phyloP scores from a whole-genome alignment of 345 rosid genomes.

The Salix arbutifolia region DNA sequence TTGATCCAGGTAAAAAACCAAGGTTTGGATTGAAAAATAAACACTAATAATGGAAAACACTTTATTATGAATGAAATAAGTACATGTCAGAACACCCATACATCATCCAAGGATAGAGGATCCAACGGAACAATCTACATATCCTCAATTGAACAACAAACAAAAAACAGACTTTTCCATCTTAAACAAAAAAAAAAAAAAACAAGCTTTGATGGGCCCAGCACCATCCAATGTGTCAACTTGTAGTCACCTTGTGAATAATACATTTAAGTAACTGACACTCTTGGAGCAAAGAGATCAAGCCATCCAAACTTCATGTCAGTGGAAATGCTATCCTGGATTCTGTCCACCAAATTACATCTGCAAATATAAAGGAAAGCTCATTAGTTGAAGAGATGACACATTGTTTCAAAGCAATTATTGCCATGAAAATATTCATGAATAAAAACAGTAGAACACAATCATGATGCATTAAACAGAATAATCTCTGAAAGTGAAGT shows the following conservation, averaged over 20 bases:
- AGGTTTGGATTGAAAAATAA: constrained; percentile 23
- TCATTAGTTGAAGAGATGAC: background rate
- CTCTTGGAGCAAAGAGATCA: constrained; percentile 7
- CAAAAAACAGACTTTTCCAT: constrained; percentile 18
- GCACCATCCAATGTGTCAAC: constrained; percentile 23
- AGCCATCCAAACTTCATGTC: constrained; percentile 18
- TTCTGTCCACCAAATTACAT: constrained; percentile 17
- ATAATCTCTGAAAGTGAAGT: background rate
- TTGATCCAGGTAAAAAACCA: constrained; percentile 35
- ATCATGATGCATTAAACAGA: background rate
- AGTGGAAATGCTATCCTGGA: constrained; percentile 1
- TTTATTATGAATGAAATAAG: constrained; percentile 24
- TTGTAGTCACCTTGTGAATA: constrained; percentile 22
- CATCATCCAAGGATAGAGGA: constrained; percentile 18
- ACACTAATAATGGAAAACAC: constrained; percentile 18
- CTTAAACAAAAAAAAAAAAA: constrained; percentile 1
- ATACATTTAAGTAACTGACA: constrained; percentile 5
- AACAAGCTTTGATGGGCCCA: constrained; percentile 14
- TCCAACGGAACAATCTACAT: constrained; percentile 26
- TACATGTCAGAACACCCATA: constrained; percentile 27
- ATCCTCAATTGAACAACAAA: constrained; percentile 25
- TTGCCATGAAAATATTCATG: background rate
- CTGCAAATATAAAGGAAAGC: background rate
- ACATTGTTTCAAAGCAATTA: background rate
- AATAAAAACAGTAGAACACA: background rate